Evolutionary conservation across 805 yeast species (phyloP), one percentile per base, ranked within the genome.

Genomic region (Candida maltosa): DNA sequence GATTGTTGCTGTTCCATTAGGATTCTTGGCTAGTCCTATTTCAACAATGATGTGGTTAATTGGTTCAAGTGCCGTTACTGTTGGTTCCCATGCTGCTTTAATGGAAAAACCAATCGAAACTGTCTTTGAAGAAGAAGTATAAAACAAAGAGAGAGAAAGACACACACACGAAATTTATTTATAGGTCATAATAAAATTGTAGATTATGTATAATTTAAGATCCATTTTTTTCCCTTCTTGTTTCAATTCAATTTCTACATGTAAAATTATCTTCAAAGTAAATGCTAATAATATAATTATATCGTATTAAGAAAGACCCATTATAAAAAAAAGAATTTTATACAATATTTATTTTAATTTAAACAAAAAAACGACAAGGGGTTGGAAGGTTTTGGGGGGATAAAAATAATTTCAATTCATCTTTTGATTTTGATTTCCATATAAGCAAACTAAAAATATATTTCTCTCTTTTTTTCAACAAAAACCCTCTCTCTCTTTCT

Each of bases 31-130:
- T 16, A 81, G 91, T 46, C 97, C 97, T 18, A 70, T 93, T 44
- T 76, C 91, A 34, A 85, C 97, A 4, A 59, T 93, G 59, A 72
- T 93, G 69, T 93, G 97, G 97, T 75, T 91, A 48, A 74, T 84
- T 48, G 93, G 95, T 48, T 85, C 95, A 11, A 81, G 93, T 26
- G 82, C 83, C 18, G 82, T 82, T 31, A 59, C 83, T 24, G 85
- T 91, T 26, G 65, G 88, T 31, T 74, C 87, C 3, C 98, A 93
- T 60, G 98, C 97, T 30, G 70, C 89, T 3, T 69, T 91, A 44
- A 72, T 93, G 76, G 97, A 93, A 56, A 93, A 91, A 65, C 98
- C 98, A 15, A 81, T 89, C 41, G 97, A 93, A 65, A 80, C 91
- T 25, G 89, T 91, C 14, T 93, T 91, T 55, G 93, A 88, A 54